These are phyloP conservation scores for Piloderma croceum DNA, from an alignment of 768 basidiomycete species.

Conservation along the genomic window DNA sequence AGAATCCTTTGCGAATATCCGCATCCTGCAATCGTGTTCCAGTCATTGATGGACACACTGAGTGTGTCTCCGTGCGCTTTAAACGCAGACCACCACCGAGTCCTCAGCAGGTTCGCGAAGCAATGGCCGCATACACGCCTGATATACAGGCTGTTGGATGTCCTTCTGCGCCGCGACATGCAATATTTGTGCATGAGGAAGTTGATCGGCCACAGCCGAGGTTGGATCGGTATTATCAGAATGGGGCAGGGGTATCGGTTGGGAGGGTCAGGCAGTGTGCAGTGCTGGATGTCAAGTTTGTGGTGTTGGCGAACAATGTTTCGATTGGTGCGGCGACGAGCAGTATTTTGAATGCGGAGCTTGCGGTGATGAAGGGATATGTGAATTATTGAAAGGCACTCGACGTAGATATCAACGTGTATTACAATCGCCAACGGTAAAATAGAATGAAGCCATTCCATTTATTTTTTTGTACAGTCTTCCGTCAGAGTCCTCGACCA, in stretches of 20 bases:
- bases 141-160: constrained; percentile 71
- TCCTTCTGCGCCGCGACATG: constrained; percentile 79
- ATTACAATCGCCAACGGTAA: no score
- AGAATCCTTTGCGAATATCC: constrained; percentile 79
- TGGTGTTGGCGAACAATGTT: constrained; percentile 89
- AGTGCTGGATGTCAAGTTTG: constrained; percentile 94
- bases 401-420: no score
- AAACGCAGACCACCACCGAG: constrained; percentile 72
- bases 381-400: constrained; percentile 14
- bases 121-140: constrained; percentile 65
- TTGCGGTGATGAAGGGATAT: constrained; percentile 78
- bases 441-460: no score
- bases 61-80: constrained; percentile 86
- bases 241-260: constrained; percentile 87
- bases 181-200: constrained; percentile 90
- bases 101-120: constrained; percentile 82
- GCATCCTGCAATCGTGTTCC: constrained; percentile 94
- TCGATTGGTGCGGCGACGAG: constrained; percentile 95
- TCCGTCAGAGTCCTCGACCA: no score
- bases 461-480: no score
- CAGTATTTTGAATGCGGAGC: constrained; percentile 93
- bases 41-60: constrained; percentile 92
- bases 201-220: constrained; percentile 91
- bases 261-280: constrained; percentile 87
- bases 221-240: constrained; percentile 83